Base-by-base conservation (phyloP, 345 rosid species). In the Aurinia saxatilis region DNA sequence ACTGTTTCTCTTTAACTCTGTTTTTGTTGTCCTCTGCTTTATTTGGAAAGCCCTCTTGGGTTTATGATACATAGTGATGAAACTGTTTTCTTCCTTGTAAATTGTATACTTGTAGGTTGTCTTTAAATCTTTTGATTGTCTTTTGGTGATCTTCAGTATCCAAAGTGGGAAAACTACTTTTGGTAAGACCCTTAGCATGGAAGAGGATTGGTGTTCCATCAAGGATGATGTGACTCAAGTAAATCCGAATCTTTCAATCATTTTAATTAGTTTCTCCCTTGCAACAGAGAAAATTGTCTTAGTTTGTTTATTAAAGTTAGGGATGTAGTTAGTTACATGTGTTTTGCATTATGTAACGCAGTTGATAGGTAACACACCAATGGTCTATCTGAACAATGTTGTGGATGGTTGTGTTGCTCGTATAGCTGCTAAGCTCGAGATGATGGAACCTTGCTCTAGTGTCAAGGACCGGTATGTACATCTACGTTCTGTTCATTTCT, bases 361-460 rank as follows among this genome's bases (percentile, higher is more conserved):
- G 85, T 74, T 84, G 51, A 77, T 82, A 30, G 85, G 91, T 19
- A 77, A 77, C 44, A 82, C 87, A 1, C 87, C 82, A 0, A 65
- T 82, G 80, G 80, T 84, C 4, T 84, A 71, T 73, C 82, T 84
- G 51, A 82, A 82, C 62, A 69, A 73, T 5, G 45, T 82, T 6
- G 73, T 77, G 25, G 88, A 80, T 59, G 84, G 91, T 25, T 85
- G 84, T 10, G 85, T 77, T 5, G 85, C 86, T 0, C 81, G 66
- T 1, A 69, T 82, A 1, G 87, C 84, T 2, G 85, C 87, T 10
- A 84, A 84, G 79, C 82, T 84, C 12, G 91, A 84, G 55, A 75
- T 59, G 68, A 71, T 84, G 84, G 78, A 79, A 59, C 85, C 86
- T 8, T 66, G 71, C 50, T 72, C 73, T 34, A 70, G 79, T 69